Evolutionary conservation across 257 asterid species (phyloP), one percentile per base, ranked within the genome.

Genomic region (Forsythia suspensa): DNA sequence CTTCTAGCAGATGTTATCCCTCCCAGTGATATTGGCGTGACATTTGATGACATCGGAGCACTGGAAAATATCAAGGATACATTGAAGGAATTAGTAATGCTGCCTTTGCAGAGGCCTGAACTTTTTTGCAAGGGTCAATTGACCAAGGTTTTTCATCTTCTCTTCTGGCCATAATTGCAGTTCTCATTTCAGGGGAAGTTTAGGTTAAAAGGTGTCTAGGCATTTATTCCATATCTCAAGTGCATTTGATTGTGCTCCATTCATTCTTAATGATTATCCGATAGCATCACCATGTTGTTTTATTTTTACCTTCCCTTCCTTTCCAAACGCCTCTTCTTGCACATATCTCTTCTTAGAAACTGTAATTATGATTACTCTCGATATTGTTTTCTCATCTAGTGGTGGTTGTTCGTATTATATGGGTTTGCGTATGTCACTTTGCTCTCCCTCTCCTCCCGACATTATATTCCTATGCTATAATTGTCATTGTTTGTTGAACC

Each of bases 1-100:
- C 98, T 94, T 84, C 91, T 90, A 72, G 90, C 88, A 29, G 94
- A 90, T 85, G 97, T 94, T 65, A 90, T 92, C 61, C 91, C 95
- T 76, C 93, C 98, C 38, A 89, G 67, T 77, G 97, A 90, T 79
- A 89, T 94, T 81, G 97, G 97, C 57, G 97, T 94, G 55, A 92
- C 96, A 44, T 94, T 94, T 88, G 96, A 94, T 84, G 98, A 94
- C 87, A 90, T 94, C 77, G 98, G 98, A 84, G 98, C 98, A 44
- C 86, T 94, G 65, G 97, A 94, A 84, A 90, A 89, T 87, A 96
- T 93, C 82, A 93, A 93, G 79, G 98, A 93, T 80, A 90, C 97
- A 6, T 80, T 93, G 89, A 91, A 89, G 88, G 97, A 93, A 85
- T 84, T 93, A 85, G 98, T 94, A 85, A 94, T 94, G 98, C 95